Conservation (phyloP, 768 basidiomycete genomes). For the Mycena olivaceomarginata region DNA sequence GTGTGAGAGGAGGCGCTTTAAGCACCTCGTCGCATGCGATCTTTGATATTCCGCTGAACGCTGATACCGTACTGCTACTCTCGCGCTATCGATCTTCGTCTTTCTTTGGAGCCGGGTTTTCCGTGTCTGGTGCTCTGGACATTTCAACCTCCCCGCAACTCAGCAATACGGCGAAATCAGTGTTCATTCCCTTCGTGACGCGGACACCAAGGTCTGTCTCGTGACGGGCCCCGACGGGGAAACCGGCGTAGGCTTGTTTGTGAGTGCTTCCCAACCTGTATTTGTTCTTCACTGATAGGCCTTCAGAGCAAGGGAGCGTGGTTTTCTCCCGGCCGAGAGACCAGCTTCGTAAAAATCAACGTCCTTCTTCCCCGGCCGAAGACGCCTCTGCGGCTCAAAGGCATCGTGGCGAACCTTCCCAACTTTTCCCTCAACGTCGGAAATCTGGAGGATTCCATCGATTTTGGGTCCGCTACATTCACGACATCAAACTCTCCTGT, state of each 20-base stretch:
- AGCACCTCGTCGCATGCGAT: not conserved
- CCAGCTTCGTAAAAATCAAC: constrained; percentile 14
- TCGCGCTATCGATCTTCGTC: not conserved
- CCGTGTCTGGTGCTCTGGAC: constrained; percentile 11
- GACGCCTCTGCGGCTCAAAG: constrained; percentile 10
- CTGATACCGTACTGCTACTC: constrained; percentile 3
- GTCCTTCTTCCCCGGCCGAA: constrained; percentile 16
- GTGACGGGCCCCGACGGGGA: constrained; percentile 8
- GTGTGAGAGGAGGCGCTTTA: not conserved
- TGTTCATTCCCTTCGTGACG: constrained; percentile 1
- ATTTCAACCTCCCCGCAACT: constrained; percentile 20
- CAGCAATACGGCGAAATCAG: constrained; percentile 17
- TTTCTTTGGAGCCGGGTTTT: not conserved
- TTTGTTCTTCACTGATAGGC: not conserved
- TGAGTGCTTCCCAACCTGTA: constrained; percentile 7
- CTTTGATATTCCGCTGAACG: constrained; percentile 27
- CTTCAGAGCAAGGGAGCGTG: constrained; percentile 2
- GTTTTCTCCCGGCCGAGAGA: not conserved
- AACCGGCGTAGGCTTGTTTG: constrained; percentile 33
- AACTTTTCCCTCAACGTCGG: constrained; percentile 33
- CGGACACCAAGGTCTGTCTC: constrained; percentile 8
- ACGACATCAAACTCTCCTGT: constrained; percentile 26
- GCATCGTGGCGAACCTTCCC: constrained; percentile 26
- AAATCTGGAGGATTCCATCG: not conserved
- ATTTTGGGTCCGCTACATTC: constrained; percentile 9